A percentile compares a stretch with the other conserved stretches of the same genome.
phyloP scores from a whole-genome alignment of 2,329 filamentous ascomycete genomes.

The Pseudogymnoascus sp. region DNA sequence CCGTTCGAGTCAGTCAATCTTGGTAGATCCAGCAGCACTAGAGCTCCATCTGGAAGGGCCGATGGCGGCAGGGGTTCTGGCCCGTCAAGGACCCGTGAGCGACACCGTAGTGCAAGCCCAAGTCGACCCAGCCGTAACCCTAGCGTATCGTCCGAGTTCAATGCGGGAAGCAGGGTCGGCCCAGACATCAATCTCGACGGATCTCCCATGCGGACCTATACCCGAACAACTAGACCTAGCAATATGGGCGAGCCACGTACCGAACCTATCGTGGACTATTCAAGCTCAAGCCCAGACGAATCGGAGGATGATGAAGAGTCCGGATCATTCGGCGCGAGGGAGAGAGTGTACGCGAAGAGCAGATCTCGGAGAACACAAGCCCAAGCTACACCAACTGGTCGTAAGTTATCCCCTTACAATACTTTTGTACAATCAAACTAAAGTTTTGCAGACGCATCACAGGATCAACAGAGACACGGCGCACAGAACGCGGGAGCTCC shows the following conservation, averaged over 20 bases:
- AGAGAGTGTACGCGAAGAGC: background rate
- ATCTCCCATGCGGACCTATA: conserved; percentile 7
- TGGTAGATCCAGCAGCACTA: conserved; percentile 25
- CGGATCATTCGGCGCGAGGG: background rate
- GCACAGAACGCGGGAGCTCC: background rate
- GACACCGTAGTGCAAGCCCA: conserved; percentile 12
- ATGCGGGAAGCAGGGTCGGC: conserved; percentile 18
- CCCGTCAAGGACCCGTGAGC: background rate
- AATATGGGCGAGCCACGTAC: background rate
- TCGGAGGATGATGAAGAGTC: background rate
- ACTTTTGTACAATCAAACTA: background rate
- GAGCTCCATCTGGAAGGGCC: conserved; percentile 11
- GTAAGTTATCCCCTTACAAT: background rate
- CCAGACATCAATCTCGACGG: conserved; percentile 21
- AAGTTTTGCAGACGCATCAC: background rate
- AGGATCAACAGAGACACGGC: background rate
- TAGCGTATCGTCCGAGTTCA: background rate
- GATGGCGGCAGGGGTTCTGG: background rate
- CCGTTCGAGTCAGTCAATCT: conserved; percentile 39
- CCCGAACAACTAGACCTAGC: conserved; percentile 1
- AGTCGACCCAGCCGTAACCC: conserved; percentile 8
- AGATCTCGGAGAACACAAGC: background rate
- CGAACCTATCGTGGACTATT: background rate
- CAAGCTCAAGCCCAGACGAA: background rate
- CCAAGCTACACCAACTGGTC: background rate